These are phyloP conservation scores for Ampelomyces quisqualis DNA, from an alignment of 2,329 filamentous ascomycete genomes.

Conservation along the genomic window DNA sequence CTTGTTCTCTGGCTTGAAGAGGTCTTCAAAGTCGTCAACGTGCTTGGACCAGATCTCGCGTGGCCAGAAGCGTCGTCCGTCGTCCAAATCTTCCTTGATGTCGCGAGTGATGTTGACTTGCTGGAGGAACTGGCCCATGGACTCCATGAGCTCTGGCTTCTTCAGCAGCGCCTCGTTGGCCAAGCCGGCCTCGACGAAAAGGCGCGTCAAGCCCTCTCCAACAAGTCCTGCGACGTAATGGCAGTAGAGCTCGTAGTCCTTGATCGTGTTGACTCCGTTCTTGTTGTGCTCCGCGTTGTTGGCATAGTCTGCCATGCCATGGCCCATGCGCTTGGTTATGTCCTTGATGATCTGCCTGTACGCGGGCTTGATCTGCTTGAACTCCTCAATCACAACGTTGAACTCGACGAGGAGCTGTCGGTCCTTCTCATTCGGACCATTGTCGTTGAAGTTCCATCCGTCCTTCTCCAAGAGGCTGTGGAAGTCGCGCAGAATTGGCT, in stretches of 20 bases:
- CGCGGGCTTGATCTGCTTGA: slow-evolving; percentile 79
- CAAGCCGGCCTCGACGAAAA: slow-evolving; percentile 84
- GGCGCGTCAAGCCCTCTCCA: slow-evolving; percentile 83
- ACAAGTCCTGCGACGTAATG: slow-evolving; percentile 99
- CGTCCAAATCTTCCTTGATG: slow-evolving; percentile 83
- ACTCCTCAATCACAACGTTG: slow-evolving; percentile 79
- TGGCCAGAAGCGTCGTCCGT: slow-evolving; percentile 90
- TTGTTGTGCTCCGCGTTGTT: slow-evolving; percentile 78
- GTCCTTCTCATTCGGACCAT: slow-evolving; percentile 90
- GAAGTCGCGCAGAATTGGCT: slow-evolving; percentile 82
- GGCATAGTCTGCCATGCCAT: slow-evolving; percentile 97
- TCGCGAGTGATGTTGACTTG: slow-evolving; percentile 99
- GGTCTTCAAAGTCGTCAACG: slow-evolving; percentile 82
- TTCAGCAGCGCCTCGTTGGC: slow-evolving; percentile 83
- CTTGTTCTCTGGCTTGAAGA: slow-evolving; percentile 79
- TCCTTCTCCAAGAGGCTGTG: slow-evolving; percentile 74
- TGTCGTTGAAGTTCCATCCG: slow-evolving; percentile 87
- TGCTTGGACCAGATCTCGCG: slow-evolving; percentile 97
- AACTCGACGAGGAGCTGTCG: slow-evolving; percentile 90
- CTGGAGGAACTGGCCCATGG: slow-evolving; percentile 96
- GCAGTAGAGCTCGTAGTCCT: slow-evolving; percentile 95
- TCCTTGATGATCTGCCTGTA: slow-evolving; percentile 89
- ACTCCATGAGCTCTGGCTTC: slow-evolving; percentile 79
- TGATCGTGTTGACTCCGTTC: slow-evolving; percentile 76
- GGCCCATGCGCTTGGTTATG: slow-evolving; percentile 91